Evolutionary conservation across 176 grass and related monocot species (phyloP), one percentile per base, ranked within the genome.

Genomic region (Bonia amplexicaulis): DNA sequence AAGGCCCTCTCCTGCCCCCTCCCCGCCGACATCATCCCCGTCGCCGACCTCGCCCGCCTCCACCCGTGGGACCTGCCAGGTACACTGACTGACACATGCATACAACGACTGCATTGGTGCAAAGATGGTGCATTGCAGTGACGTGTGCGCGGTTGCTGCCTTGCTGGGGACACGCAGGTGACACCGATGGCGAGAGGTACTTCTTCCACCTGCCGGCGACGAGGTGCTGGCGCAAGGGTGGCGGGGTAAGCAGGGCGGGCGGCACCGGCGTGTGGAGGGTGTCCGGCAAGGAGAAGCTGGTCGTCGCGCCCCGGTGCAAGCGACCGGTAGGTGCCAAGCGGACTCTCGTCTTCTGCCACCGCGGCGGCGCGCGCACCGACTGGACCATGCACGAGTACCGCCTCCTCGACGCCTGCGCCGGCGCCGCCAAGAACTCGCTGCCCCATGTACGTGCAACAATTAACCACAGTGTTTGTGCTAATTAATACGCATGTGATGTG

Each of bases 361-460:
- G 85, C 20, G 86, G 66, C 26, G 83, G 83, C 47, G 77, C 72
- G 17, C 86, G 76, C 47, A 91, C 93, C 26, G 82, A 76, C 60
- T 98, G 96, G 96, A 66, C 84, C 77, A 98, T 98, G 96, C 91
- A 98, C 31, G 96, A 98, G 83, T 98, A 92, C 88, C 66, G 85
- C 78, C 93, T 95, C 42, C 89, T 67, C 70, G 72, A 78, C 15
- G 49, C 49, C 51, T 60, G 48, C 69, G 47, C 23, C 61, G 16
- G 27, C 16, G 12, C 26, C 19, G 29, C 9, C 48, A 11, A 2
- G 42, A 80, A 33, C 68, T 11, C 55, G 4, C 2, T 14, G 6
- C 46, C 57, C 33, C 69, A 74, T 65, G 85, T 86, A 65, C 1
- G 65, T 10, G 47, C 46, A 35, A n/a, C 3, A 11, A 62, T 45